These are phyloP conservation scores for Thraustochytrium striatum DNA, from an alignment of 352 stramenopile genomes.

Conservation along the genomic window DNA sequence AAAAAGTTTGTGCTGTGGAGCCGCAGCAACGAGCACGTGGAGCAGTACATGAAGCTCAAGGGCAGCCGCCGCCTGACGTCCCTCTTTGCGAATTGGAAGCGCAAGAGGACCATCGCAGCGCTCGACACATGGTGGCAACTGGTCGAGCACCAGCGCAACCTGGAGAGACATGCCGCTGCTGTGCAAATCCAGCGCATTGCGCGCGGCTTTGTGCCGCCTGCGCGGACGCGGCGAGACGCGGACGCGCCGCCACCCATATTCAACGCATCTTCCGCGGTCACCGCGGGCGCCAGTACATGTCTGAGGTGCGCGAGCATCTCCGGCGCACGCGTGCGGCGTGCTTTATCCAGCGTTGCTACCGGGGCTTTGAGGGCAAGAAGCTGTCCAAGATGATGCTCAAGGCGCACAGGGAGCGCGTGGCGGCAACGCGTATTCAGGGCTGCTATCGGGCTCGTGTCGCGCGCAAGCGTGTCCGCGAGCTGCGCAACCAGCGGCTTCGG, in stretches of 20 bases:
- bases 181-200: slow-evolving; percentile 68
- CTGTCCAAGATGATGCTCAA: slow-evolving; percentile 64
- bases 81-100: slow-evolving; percentile 66
- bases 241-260: slow-evolving; percentile 64
- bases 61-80: slow-evolving; percentile 65
- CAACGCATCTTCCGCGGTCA: slow-evolving; percentile 66
- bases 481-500: slow-evolving; percentile 34
- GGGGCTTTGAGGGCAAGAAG: slow-evolving; percentile 69
- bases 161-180: slow-evolving; percentile 63
- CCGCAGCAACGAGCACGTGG: slow-evolving; percentile 69
- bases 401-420: slow-evolving; percentile 64
- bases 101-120: slow-evolving; percentile 59
- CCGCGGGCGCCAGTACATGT: slow-evolving; percentile 53
- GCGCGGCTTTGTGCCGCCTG: slow-evolving; percentile 53
- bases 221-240: slow-evolving; percentile 60
- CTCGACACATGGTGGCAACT: slow-evolving; percentile 63
- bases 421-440: slow-evolving; percentile 62
- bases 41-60: slow-evolving; percentile 75
- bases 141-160: slow-evolving; percentile 59
- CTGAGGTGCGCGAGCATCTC: background rate
- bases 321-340: background rate
- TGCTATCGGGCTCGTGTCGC: slow-evolving; percentile 61
- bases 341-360: slow-evolving; percentile 67
- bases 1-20: slow-evolving; percentile 64
- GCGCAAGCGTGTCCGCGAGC: slow-evolving; percentile 57